These are phyloP conservation scores for Alternaria dauci DNA, from an alignment of 2,329 filamentous ascomycete species.

Conservation along the genomic window DNA sequence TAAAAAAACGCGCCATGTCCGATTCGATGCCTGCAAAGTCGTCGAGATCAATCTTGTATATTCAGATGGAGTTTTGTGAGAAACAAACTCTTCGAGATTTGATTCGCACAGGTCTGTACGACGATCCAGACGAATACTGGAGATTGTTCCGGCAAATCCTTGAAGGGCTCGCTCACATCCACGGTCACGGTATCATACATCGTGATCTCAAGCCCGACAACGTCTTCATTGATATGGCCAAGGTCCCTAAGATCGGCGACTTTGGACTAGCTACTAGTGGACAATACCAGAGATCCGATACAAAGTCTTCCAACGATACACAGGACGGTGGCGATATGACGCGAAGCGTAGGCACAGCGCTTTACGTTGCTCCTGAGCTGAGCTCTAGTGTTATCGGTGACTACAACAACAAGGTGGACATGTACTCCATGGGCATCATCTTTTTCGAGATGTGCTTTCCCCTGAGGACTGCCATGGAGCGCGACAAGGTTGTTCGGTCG, in stretches of 20 bases:
- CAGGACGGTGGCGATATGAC: slow-evolving; percentile 69
- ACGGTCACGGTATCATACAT: slow-evolving; percentile 90
- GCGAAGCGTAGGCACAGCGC: slow-evolving; percentile 75
- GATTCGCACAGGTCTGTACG: slow-evolving; percentile 77
- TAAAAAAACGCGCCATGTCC: slow-evolving; percentile 53
- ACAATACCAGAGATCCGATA: slow-evolving; percentile 71
- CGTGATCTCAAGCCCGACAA: slow-evolving; percentile 97
- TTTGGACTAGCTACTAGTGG: slow-evolving; percentile 94
- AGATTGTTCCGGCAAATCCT: slow-evolving; percentile 89
- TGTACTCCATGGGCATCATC: slow-evolving; percentile 97
- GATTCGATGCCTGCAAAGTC: slow-evolving; percentile 59
- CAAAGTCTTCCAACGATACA: slow-evolving; percentile 47
- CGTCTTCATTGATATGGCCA: slow-evolving; percentile 89
- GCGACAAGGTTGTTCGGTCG: slow-evolving; percentile 70
- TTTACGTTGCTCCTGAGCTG: slow-evolving; percentile 94
- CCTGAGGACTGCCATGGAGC: slow-evolving; percentile 69
- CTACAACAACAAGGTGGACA: slow-evolving; percentile 96
- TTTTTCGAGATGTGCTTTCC: slow-evolving; percentile 95
- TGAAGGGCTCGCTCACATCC: slow-evolving; percentile 89
- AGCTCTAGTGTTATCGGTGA: slow-evolving; percentile 75
- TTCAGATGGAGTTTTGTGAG: slow-evolving; percentile 99
- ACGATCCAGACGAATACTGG: slow-evolving; percentile 83
- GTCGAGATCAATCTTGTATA: slow-evolving; percentile 82
- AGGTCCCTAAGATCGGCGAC: slow-evolving; percentile 94
- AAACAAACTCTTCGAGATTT: slow-evolving; percentile 90